These are phyloP conservation scores for Closterium sp. DNA, from an alignment of 139 green algal genomes.

Conservation along the genomic window DNA sequence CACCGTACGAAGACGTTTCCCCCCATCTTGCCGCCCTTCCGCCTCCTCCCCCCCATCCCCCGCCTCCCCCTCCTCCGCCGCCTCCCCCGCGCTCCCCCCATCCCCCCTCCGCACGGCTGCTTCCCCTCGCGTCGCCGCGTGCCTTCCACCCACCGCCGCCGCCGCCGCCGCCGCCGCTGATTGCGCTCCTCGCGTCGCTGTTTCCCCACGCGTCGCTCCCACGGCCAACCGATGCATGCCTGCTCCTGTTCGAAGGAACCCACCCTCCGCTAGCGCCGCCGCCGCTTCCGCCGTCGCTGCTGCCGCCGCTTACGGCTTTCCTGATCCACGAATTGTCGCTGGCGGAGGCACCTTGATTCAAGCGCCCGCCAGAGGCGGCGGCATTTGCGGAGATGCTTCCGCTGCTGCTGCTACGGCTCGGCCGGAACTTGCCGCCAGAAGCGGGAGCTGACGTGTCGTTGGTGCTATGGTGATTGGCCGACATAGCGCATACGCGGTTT, in stretches of 20 bases:
- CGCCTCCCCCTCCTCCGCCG: no score
- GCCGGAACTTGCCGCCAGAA: neutral
- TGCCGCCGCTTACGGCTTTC: neutral
- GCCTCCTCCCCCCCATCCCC: neutral
- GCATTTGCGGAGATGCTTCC: neutral
- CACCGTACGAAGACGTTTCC: neutral
- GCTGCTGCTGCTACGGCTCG: neutral
- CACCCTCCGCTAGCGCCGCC: neutral
- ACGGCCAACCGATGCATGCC: neutral
- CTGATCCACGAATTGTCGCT: neutral
- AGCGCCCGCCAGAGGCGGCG: neutral
- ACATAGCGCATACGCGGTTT: neutral
- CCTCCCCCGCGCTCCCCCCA: neutral
- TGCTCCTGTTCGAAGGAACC: neutral
- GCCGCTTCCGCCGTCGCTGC: no score
- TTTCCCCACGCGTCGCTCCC: neutral
- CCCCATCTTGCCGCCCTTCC: neutral
- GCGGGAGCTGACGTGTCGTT: neutral
- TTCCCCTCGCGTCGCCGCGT: neutral
- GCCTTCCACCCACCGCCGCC: neutral
- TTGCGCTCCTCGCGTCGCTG: neutral
- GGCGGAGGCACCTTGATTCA: neutral
- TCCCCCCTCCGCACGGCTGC: neutral
- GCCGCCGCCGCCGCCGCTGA: neutral
- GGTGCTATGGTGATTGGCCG: neutral